Percentiles rank a stretch among this genome's conserved stretches.
Evolutionary conservation across 306 rosid species (phyloP).

Genomic region (Cucurbita moschata): DNA sequence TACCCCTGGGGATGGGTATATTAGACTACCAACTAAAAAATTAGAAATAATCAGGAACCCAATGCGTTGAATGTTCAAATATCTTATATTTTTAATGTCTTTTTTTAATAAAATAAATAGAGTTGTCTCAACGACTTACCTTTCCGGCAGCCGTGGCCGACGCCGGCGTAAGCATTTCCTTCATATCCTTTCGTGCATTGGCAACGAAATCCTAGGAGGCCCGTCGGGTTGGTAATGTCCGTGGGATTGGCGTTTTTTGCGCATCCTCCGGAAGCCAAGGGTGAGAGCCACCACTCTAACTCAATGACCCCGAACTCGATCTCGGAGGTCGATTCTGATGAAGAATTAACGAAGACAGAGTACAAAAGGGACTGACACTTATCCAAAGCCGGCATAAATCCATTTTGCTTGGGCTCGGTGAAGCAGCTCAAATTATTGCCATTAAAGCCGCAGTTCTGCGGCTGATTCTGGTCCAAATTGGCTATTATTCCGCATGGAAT

Average conservation of each 20-base stretch:
- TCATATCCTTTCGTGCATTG: conserved; percentile 27
- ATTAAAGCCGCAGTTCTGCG: conserved; percentile 2
- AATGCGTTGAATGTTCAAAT: neutral
- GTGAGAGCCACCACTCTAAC: conserved; percentile 64
- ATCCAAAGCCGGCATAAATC: neutral
- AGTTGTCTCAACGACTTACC: conserved; percentile 33
- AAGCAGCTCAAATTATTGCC: conserved; percentile 41
- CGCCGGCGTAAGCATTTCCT: conserved; percentile 39
- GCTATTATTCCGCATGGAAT: conserved; percentile 31
- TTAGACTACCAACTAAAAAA: neutral
- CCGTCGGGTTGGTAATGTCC: neutral
- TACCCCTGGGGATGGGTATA: neutral
- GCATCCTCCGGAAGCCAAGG: conserved; percentile 18
- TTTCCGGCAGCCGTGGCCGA: conserved; percentile 51
- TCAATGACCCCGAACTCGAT: conserved; percentile 43
- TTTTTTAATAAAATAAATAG: neutral
- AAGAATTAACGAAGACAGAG: conserved; percentile 24
- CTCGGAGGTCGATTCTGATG: conserved; percentile 14
- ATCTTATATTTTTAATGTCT: neutral
- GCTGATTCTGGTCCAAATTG: conserved; percentile 10
- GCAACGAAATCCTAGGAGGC: conserved; percentile 33
- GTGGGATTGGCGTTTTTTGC: conserved; percentile 13
- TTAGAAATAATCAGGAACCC: neutral
- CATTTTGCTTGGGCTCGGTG: neutral
- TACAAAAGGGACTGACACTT: conserved; percentile 37